Percentiles rank a stretch among this genome's conserved stretches.
phyloP scores from a whole-genome alignment of 345 rosid genomes.

The Erysimum cheiranthoides region DNA sequence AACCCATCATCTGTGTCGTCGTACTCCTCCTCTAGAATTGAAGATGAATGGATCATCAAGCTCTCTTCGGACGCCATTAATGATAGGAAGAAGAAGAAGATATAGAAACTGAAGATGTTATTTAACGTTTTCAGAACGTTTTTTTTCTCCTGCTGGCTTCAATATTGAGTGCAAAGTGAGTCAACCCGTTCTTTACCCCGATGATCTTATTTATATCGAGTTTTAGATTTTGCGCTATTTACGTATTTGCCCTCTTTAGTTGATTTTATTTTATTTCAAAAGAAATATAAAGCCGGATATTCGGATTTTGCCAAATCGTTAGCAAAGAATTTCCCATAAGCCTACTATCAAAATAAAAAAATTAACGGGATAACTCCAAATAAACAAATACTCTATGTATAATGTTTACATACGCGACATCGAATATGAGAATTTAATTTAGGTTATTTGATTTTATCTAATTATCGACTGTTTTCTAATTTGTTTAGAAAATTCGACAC shows the following conservation, averaged over 20 bases:
- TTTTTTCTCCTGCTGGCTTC: not conserved
- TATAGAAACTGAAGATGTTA: not conserved
- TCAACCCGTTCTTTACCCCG: constrained; percentile 8
- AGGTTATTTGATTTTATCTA: not conserved
- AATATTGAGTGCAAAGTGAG: constrained; percentile 6
- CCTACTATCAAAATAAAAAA: too few species aligned
- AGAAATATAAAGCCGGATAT: not conserved
- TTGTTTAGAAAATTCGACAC: constrained; percentile 19
- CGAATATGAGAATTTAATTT: too few species aligned
- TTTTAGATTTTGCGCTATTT: not conserved
- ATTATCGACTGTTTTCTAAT: not conserved
- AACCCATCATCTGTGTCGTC: constrained; percentile 64
- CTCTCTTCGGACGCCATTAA: constrained; percentile 67
- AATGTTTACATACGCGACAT: too few species aligned
- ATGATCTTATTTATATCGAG: constrained; percentile 30
- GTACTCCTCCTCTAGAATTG: constrained; percentile 54
- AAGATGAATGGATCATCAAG: constrained; percentile 43
- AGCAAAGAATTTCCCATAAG: too few species aligned
- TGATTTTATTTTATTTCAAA: not conserved
- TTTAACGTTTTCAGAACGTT: constrained; percentile 4
- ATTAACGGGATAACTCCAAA: too few species aligned
- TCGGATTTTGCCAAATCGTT: not conserved
- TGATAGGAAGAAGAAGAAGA: not conserved
- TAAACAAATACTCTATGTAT: too few species aligned
- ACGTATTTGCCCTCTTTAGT: constrained; percentile 28